Evolutionary conservation across 257 asterid genomes (phyloP).

Genomic region (Primulina eburnea): DNA sequence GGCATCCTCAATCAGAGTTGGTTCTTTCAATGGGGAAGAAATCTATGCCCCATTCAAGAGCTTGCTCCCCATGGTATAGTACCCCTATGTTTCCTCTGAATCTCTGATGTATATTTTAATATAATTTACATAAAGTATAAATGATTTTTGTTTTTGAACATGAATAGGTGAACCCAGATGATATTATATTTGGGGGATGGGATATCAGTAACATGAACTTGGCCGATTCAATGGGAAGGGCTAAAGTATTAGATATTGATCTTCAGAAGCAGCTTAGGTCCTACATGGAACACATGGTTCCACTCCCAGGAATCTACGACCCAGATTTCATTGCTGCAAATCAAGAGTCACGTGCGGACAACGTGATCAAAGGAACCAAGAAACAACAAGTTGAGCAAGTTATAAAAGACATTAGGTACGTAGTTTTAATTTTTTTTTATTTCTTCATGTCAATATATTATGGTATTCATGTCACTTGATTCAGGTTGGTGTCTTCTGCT

Average conservation of each 20-base stretch:
- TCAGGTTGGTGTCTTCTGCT: too few relatives aligned
- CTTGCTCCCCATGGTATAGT: slow-evolving; percentile 85
- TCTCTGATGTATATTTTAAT: background rate
- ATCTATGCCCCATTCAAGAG: slow-evolving; percentile 97
- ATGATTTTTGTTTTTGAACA: slow-evolving; percentile 16
- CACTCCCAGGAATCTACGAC: slow-evolving; percentile 93
- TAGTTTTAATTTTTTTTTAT: too few relatives aligned
- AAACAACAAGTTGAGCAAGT: slow-evolving; percentile 77
- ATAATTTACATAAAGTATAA: background rate
- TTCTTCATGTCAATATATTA: background rate
- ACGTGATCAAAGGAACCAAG: slow-evolving; percentile 80
- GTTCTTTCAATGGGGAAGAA: slow-evolving; percentile 96
- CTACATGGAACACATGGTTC: slow-evolving; percentile 98
- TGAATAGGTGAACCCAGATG: slow-evolving; percentile 85
- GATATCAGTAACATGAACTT: slow-evolving; percentile 92
- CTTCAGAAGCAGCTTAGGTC: slow-evolving; percentile 93
- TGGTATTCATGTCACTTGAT: background rate
- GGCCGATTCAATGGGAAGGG: slow-evolving; percentile 98
- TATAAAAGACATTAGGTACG: slow-evolving; percentile 76
- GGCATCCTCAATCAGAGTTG: slow-evolving; percentile 85
- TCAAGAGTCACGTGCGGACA: slow-evolving; percentile 90
- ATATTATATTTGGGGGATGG: slow-evolving; percentile 96
- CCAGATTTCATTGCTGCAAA: slow-evolving; percentile 99
- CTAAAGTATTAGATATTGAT: slow-evolving; percentile 85
- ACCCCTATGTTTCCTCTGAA: background rate